Evolutionary conservation across 192 early-diverging fungal species (phyloP), one percentile per base, ranked within the genome.

Genomic region (Piromyces sp.): DNA sequence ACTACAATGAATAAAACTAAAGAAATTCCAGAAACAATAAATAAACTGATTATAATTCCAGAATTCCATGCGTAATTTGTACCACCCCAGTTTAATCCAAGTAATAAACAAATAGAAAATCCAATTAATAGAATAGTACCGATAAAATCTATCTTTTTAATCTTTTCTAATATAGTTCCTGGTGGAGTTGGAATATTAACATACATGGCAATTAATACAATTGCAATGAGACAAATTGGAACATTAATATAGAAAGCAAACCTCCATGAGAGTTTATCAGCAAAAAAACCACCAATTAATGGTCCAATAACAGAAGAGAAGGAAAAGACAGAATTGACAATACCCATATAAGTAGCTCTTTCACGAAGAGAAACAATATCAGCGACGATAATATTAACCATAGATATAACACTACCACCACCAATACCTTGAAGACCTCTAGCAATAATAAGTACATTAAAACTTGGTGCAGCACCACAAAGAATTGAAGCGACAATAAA

Each of bases 221-320:
- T 81, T 9, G 87, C 86, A 19, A 88, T 80, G 17, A 68, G 78
- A 14, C 85, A 80, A 13, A 86, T 84, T 22, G 88, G 89, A 81
- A 89, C 80, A 80, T 90, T 86, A 37, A 93, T 85, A 6, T 5
- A 51, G 19, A 51, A 51, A 5, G 42, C 42, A 15, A 0, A 22
- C 22, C 42, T 51, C 42, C 42, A 51, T 51, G 88, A 29, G 17
- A 87, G 80, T 81, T 84, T 81, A 58, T 98, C 92, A 31, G 92
- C 93, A 78, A 98, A 93, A 13, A 92, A 84, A 33, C 97, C 97
- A 81, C 97, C 97, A 16, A 96, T 80, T 16, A 96, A 86, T 0
- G 97, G 95, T 3, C 95, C 97, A 26, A 95, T 81, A 6, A 94
- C 90, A 2, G 92, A 89, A 0, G 92, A 88, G 13, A 94, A 80